phyloP scores from a whole-genome alignment of 2,329 filamentous ascomycete species.

The Arthrobotrys pseudoclavata region DNA sequence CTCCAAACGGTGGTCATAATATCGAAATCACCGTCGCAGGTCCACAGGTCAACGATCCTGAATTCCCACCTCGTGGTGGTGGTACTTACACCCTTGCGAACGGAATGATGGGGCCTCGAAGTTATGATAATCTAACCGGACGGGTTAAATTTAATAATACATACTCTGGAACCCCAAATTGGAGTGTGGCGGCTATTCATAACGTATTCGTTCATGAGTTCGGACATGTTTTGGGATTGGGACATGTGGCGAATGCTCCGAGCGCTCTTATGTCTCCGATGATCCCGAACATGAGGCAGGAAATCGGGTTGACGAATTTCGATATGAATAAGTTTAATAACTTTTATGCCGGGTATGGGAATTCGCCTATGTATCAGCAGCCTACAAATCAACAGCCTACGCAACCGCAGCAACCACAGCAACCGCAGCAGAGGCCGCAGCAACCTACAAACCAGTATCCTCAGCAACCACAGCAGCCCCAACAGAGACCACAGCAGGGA shows the following conservation, averaged over 20 bases:
- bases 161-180: slow-evolving; percentile 13
- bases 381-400: slow-evolving; percentile 7
- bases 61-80: slow-evolving; percentile 6
- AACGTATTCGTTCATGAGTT: slow-evolving; percentile 37
- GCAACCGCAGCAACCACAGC: slow-evolving; percentile 3
- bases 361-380: slow-evolving; percentile 7
- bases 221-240: slow-evolving; percentile 24
- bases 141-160: slow-evolving; percentile 29
- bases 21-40: slow-evolving; percentile 15
- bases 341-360: slow-evolving; percentile 15
- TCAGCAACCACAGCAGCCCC: slow-evolving; percentile 9
- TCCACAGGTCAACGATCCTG: slow-evolving; percentile 8
- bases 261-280: slow-evolving; percentile 25
- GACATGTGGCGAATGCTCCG: slow-evolving; percentile 8
- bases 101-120: slow-evolving; percentile 1
- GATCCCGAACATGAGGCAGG: slow-evolving; percentile 19
- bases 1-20: slow-evolving; percentile 7
- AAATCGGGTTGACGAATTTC: slow-evolving; percentile 5
- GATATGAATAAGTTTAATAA: slow-evolving; percentile 20
- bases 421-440: slow-evolving; percentile 5
- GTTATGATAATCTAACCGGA: not conserved
- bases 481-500: not conserved
- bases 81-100: slow-evolving; percentile 6
- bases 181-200: slow-evolving; percentile 22
- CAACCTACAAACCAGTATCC: slow-evolving; percentile 7